phyloP scores from a whole-genome alignment of 768 basidiomycete species.

The Paxillus involutus region DNA sequence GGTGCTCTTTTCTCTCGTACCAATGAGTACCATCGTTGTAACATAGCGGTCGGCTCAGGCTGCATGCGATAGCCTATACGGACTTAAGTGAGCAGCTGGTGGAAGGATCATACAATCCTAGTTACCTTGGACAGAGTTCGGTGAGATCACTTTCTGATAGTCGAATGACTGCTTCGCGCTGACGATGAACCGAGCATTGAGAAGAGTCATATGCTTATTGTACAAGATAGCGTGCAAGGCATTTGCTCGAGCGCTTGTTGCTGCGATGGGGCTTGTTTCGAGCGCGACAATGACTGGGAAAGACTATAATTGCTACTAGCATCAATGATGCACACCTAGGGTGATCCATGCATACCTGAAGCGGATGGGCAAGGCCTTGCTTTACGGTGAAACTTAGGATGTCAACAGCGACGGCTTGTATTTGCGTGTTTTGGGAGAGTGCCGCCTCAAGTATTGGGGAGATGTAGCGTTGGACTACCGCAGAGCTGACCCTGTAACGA shows the following conservation, averaged over 20 bases:
- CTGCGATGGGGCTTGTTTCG: slow-evolving; percentile 73
- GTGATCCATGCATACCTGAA: slow-evolving; percentile 58
- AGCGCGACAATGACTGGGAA: slow-evolving; percentile 90
- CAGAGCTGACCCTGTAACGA: slow-evolving; percentile 78
- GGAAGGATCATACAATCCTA: neutral
- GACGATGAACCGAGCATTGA: slow-evolving; percentile 81
- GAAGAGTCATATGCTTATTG: slow-evolving; percentile 83
- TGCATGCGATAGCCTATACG: slow-evolving; percentile 62
- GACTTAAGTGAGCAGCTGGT: neutral
- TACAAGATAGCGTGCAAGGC: slow-evolving; percentile 81
- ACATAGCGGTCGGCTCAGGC: slow-evolving; percentile 66
- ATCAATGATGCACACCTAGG: neutral
- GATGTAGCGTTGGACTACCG: slow-evolving; percentile 92
- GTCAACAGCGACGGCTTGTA: slow-evolving; percentile 84
- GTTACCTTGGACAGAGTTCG: slow-evolving; percentile 55
- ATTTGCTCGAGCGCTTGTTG: slow-evolving; percentile 72
- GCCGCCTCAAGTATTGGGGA: slow-evolving; percentile 79
- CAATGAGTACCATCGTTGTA: slow-evolving; percentile 89
- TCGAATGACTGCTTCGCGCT: slow-evolving; percentile 82
- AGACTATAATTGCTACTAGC: slow-evolving; percentile 48
- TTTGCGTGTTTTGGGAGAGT: slow-evolving; percentile 63
- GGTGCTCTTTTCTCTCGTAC: slow-evolving; percentile 87
- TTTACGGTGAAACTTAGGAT: slow-evolving; percentile 91
- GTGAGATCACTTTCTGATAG: slow-evolving; percentile 67
- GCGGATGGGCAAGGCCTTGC: slow-evolving; percentile 93